Conservation (phyloP, 2,329 filamentous ascomycete genomes). For the Botrytis tulipae region DNA sequence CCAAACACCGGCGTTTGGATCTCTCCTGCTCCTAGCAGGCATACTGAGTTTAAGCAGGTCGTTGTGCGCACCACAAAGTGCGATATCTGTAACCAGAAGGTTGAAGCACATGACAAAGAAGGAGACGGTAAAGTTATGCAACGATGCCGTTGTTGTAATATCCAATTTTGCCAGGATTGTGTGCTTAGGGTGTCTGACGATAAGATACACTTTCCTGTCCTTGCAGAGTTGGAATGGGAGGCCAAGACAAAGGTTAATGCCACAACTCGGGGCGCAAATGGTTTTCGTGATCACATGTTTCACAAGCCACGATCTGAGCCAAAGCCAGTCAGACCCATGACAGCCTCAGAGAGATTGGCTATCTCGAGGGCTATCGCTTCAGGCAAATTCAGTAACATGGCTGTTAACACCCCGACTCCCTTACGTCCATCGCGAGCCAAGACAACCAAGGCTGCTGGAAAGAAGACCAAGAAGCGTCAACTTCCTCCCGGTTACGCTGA, state of each 20-base stretch:
- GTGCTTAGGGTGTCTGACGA: background rate
- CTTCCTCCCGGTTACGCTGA: too few relatives aligned
- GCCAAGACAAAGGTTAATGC: conserved; percentile 4
- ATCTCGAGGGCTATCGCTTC: background rate
- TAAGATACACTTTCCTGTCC: background rate
- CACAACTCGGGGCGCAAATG: background rate
- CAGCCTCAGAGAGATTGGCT: background rate
- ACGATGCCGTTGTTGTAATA: conserved; percentile 1
- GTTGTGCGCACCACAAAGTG: conserved; percentile 16
- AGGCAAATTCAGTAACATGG: background rate
- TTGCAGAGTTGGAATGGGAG: conserved; percentile 1
- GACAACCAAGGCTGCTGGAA: background rate
- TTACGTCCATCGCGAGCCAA: background rate
- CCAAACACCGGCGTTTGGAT: conserved; percentile 5
- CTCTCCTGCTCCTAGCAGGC: conserved; percentile 3
- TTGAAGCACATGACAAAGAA: background rate
- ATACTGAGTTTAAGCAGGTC: background rate
- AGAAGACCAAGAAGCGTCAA: background rate
- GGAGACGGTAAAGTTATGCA: background rate
- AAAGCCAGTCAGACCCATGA: background rate
- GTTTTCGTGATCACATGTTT: background rate
- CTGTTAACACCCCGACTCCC: background rate
- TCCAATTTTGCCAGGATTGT: background rate
- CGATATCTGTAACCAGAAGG: conserved; percentile 5
- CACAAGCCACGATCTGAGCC: background rate